A percentile compares a stretch with the other conserved stretches of the same genome.
Evolutionary conservation across 2,329 filamentous ascomycete genomes (phyloP).

Genomic region (Blastomyces parvus): DNA sequence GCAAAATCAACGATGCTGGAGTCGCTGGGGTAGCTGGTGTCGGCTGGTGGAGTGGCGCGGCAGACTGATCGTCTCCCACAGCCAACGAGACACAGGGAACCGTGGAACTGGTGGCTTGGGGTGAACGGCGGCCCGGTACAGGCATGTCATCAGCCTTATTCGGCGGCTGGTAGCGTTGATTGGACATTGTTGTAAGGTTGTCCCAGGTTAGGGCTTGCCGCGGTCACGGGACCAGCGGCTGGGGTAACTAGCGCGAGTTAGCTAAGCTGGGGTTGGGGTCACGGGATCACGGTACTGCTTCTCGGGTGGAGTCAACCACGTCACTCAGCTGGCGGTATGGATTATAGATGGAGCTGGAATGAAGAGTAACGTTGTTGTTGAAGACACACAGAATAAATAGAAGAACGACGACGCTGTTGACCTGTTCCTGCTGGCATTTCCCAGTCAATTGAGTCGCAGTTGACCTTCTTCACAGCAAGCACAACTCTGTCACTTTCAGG

Average conservation of each 20-base stretch:
- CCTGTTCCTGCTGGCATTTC: background rate
- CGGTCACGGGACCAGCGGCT: background rate
- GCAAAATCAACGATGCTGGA: background rate
- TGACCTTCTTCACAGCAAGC: background rate
- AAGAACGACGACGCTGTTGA: background rate
- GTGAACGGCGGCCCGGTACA: background rate
- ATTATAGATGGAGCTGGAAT: background rate
- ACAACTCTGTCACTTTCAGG: background rate
- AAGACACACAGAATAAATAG: background rate
- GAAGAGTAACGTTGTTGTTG: background rate
- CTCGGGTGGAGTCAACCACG: background rate
- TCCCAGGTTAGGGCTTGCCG: background rate
- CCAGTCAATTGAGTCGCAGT: background rate
- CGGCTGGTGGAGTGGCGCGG: constrained; percentile 1
- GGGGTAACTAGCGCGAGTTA: background rate
- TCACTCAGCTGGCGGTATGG: too few relatives aligned
- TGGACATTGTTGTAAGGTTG: background rate
- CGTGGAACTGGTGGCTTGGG: constrained; percentile 5
- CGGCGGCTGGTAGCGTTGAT: background rate
- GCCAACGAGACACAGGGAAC: constrained; percentile 2
- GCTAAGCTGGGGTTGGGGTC: background rate
- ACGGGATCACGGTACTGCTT: background rate
- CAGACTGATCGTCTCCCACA: background rate
- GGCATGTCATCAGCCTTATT: constrained; percentile 3
- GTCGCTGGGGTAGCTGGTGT: background rate